Evolutionary conservation across 164 flowering plant species (phyloP).

Genomic region (Nelumbo lutea): DNA sequence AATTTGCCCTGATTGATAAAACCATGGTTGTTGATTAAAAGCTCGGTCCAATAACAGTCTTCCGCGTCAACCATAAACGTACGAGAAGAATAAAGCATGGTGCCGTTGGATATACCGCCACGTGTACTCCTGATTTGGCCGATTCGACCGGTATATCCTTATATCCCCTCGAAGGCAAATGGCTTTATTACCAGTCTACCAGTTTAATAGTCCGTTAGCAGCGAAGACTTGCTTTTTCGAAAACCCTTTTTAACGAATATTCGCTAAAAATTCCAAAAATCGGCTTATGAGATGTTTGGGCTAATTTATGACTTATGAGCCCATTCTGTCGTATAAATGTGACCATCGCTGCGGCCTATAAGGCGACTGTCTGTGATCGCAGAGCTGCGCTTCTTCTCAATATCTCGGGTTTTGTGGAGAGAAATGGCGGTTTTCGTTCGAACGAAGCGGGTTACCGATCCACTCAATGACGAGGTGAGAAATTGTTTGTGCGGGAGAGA

Average conservation of each 20-base stretch:
- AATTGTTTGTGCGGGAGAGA: constrained; percentile 45
- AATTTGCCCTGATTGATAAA: too few species aligned
- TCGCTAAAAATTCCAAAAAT: neutral
- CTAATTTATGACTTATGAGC: neutral
- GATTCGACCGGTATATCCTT: constrained; percentile 3
- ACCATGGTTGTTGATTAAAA: too few species aligned
- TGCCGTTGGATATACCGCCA: constrained; percentile 8
- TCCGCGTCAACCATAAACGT: too few species aligned
- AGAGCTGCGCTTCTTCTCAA: too few species aligned
- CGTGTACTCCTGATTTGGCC: neutral
- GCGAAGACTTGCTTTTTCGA: too few species aligned
- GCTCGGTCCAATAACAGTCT: too few species aligned
- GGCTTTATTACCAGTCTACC: too few species aligned
- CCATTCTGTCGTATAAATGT: constrained; percentile 10
- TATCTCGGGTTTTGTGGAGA: neutral
- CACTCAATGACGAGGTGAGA: constrained; percentile 45
- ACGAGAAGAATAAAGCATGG: constrained; percentile 4
- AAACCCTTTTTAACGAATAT: too few species aligned
- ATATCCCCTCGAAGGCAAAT: neutral
- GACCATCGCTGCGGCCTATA: neutral
- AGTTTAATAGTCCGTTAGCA: too few species aligned
- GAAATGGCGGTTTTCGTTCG: constrained; percentile 16
- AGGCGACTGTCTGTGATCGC: too few species aligned
- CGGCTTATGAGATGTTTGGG: neutral
- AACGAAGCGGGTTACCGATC: constrained; percentile 47